A percentile compares a stretch with the other conserved stretches of the same genome.
Conservation (phyloP, 208 protist genomes). For the Trypanosoma cruzi region DNA sequence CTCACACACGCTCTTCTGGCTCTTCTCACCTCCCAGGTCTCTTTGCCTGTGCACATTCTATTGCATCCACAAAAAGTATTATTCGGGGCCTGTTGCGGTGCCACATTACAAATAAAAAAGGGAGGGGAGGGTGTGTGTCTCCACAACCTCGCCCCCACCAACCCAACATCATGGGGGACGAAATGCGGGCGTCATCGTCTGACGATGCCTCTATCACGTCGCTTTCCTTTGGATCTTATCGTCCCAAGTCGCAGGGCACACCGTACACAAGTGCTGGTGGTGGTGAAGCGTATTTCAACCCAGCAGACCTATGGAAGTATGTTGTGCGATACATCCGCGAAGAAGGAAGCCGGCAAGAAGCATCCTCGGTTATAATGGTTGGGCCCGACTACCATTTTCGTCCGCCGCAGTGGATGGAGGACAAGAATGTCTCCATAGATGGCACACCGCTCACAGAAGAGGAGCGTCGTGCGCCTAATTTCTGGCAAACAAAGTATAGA, state of each 20-base stretch:
- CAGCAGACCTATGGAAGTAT: constrained; percentile 18
- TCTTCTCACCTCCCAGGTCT: too few species aligned
- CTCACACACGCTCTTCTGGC: neutral
- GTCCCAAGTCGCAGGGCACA: constrained; percentile 20
- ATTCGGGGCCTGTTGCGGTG: too few species aligned
- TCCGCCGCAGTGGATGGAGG: constrained; percentile 76
- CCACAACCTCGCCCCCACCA: neutral
- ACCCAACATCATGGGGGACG: constrained; percentile 24
- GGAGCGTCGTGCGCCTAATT: constrained; percentile 36
- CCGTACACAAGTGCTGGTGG: constrained; percentile 36
- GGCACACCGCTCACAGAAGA: constrained; percentile 62
- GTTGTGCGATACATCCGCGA: constrained; percentile 31
- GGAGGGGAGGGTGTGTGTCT: too few species aligned
- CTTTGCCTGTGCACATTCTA: too few species aligned
- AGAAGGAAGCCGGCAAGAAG: constrained; percentile 24
- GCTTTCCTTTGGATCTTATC: constrained; percentile 1
- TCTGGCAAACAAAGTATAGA: constrained; percentile 57
- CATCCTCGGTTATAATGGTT: constrained; percentile 10
- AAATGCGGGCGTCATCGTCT: constrained; percentile 13
- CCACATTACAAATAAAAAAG: neutral
- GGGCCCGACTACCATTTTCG: constrained; percentile 58
- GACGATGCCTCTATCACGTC: neutral
- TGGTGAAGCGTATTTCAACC: constrained; percentile 38
- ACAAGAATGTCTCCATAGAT: constrained; percentile 79
- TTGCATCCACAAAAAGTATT: too few species aligned